Evolutionary conservation across 1,139 yeast species (phyloP).

Genomic region (Taphrina communis): DNA sequence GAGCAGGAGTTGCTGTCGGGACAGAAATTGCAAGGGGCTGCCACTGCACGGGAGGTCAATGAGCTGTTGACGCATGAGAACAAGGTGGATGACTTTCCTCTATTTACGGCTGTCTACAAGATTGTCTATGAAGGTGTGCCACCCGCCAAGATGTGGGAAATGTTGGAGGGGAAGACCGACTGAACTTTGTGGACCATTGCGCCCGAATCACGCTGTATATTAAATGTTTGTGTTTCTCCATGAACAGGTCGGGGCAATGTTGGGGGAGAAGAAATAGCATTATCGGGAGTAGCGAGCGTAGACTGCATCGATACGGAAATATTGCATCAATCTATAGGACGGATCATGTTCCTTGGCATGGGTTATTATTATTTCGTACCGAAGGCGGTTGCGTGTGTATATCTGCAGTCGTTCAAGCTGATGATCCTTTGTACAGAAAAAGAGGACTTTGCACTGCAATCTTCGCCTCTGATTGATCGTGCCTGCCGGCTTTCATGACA

Average conservation of each 20-base stretch:
- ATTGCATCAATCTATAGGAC: conserved; percentile 1
- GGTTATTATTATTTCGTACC: too few relatives aligned
- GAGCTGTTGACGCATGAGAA: conserved; percentile 71
- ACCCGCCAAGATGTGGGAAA: conserved; percentile 35
- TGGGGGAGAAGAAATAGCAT: not conserved
- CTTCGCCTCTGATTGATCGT: too few relatives aligned
- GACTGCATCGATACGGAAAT: not conserved
- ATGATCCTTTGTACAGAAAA: too few relatives aligned
- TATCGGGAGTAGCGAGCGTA: conserved; percentile 5
- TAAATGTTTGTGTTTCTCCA: not conserved
- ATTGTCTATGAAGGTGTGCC: conserved; percentile 74
- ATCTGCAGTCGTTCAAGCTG: too few relatives aligned
- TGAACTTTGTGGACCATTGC: not conserved
- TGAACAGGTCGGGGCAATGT: not conserved
- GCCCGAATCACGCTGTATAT: not conserved
- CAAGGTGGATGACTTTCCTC: conserved; percentile 75
- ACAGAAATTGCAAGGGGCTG: conserved; percentile 91
- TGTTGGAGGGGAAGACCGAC: conserved; percentile 11
- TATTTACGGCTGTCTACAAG: conserved; percentile 82
- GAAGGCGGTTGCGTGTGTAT: too few relatives aligned
- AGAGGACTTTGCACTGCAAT: too few relatives aligned
- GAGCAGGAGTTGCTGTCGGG: conserved; percentile 86
- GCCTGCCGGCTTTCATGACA: too few relatives aligned
- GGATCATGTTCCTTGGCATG: too few relatives aligned
- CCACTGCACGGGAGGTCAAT: conserved; percentile 87